Conservation (phyloP, 2,329 filamentous ascomycete genomes). For the Exophiala sp. region DNA sequence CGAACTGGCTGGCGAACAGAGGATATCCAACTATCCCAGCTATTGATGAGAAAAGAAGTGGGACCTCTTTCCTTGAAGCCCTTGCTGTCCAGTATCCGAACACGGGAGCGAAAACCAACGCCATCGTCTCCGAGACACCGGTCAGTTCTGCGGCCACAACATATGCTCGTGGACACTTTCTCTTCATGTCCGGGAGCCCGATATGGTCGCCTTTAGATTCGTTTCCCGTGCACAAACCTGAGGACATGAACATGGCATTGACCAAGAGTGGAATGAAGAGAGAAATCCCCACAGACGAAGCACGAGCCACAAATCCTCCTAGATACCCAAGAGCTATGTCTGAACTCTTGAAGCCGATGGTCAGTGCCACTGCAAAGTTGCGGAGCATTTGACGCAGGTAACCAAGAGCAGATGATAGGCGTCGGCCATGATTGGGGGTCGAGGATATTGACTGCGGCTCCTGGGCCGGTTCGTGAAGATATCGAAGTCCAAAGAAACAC, state of each 20-base stretch:
- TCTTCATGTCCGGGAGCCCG: constrained; percentile 60
- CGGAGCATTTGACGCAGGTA: constrained; percentile 9
- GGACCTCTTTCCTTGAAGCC: constrained; percentile 61
- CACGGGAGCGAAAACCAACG: constrained; percentile 73
- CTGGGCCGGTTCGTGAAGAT: constrained; percentile 63
- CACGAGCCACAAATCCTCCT: constrained; percentile 88
- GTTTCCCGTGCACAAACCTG: constrained; percentile 65
- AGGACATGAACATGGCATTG: constrained; percentile 79
- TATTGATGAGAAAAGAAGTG: constrained; percentile 64
- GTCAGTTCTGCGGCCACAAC: constrained; percentile 80
- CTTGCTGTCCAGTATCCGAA: constrained; percentile 81
- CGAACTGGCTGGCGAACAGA: constrained; percentile 67
- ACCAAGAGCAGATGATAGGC: background rate
- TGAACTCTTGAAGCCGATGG: constrained; percentile 67
- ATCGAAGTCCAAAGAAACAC: constrained; percentile 70
- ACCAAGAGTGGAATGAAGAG: constrained; percentile 90
- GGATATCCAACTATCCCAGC: constrained; percentile 74
- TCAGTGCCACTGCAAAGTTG: constrained; percentile 49
- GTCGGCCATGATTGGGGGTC: background rate
- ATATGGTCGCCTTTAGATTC: constrained; percentile 32
- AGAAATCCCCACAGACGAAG: constrained; percentile 90
- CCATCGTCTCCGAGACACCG: constrained; percentile 80
- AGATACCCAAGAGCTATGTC: constrained; percentile 83
- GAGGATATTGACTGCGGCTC: constrained; percentile 55
- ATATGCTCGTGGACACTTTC: constrained; percentile 79